These are phyloP conservation scores for Penicillium malachiteum DNA, from an alignment of 495 filamentous ascomycete genomes.

Conservation along the genomic window DNA sequence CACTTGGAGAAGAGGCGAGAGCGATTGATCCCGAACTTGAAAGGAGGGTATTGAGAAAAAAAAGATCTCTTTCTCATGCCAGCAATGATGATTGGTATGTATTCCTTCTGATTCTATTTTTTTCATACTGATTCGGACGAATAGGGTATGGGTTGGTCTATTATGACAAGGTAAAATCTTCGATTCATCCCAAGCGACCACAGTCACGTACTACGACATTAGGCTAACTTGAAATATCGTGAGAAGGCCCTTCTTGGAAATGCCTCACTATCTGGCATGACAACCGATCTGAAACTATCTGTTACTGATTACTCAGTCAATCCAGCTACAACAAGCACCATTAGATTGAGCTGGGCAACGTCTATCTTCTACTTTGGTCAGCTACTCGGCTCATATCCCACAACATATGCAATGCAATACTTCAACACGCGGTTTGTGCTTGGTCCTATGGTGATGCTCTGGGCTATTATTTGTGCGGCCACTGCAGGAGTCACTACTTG, in stretches of 20 bases:
- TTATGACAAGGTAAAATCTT: conserved; percentile 1
- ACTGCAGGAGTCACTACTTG: background rate
- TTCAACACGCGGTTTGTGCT: background rate
- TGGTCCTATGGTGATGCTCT: background rate
- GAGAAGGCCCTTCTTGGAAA: conserved; percentile 1
- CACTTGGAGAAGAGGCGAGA: background rate
- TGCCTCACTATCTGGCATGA: background rate
- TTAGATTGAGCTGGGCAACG: conserved; percentile 4
- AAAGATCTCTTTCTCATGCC: conserved; percentile 2
- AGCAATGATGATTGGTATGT: conserved; percentile 1
- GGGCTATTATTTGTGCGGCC: conserved; percentile 4
- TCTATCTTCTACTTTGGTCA: conserved; percentile 3
- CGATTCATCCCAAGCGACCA: too few species aligned
- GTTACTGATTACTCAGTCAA: background rate
- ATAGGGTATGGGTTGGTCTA: conserved; percentile 2
- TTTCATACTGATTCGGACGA: too few species aligned
- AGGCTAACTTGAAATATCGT: background rate
- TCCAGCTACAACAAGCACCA: background rate
- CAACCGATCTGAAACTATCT: background rate
- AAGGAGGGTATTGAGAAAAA: background rate
- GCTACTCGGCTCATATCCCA: background rate
- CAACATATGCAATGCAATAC: background rate
- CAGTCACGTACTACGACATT: background rate
- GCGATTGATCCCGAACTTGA: background rate
- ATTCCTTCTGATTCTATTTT: background rate